phyloP scores from a whole-genome alignment of 371 early-diverging fungal genomes.

The Coemansia sp. region DNA sequence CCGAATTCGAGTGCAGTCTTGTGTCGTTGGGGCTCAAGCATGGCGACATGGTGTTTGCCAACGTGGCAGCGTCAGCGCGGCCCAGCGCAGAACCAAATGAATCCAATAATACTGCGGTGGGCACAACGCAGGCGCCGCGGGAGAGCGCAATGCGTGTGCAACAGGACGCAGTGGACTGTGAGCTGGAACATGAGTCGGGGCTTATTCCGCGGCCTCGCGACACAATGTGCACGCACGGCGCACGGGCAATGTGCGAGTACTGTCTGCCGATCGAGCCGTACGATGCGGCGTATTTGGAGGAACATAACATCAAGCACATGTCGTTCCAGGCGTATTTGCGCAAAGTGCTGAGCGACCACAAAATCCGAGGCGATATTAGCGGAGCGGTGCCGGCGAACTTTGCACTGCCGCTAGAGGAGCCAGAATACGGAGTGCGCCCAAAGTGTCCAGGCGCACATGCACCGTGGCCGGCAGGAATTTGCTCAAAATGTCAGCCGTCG shows the following conservation, averaged over 20 bases:
- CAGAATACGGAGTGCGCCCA: conserved; percentile 71
- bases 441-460: conserved; percentile 84
- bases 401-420: conserved; percentile 85
- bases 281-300: conserved; percentile 79
- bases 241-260: conserved; percentile 96
- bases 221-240: conserved; percentile 88
- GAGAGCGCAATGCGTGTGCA: conserved; percentile 45
- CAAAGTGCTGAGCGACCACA: conserved; percentile 67
- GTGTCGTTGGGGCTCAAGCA: conserved; percentile 53
- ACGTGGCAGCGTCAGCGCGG: conserved; percentile 56
- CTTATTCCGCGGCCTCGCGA: conserved; percentile 80
- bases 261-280: conserved; percentile 97
- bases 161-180: conserved; percentile 79
- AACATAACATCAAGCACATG: conserved; percentile 96
- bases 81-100: conserved; percentile 33
- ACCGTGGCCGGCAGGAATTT: conserved; percentile 93
- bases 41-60: conserved; percentile 78
- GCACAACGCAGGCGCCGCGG: conserved; percentile 8
- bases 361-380: conserved; percentile 53
- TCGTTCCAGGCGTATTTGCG: conserved; percentile 92
- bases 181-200: conserved; percentile 80
- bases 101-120: conserved; percentile 10
- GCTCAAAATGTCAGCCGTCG: conserved; percentile 96
- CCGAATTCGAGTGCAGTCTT: conserved; percentile 34
- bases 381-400: conserved; percentile 45